Evolutionary conservation across 2,329 filamentous ascomycete genomes (phyloP), one percentile per base, ranked within the genome.

Genomic region (Aspergillus sp.): DNA sequence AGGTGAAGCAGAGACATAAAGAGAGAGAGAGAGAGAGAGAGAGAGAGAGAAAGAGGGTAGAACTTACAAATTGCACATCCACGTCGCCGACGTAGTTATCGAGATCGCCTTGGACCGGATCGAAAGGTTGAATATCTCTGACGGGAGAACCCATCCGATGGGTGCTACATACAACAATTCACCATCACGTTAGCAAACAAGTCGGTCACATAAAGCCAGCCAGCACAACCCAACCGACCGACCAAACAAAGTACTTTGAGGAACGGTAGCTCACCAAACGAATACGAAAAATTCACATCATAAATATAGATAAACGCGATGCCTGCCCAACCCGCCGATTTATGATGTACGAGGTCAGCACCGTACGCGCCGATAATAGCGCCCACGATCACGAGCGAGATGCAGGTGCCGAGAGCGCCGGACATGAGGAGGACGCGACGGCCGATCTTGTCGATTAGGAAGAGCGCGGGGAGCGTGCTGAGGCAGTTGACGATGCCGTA

Each of bases 401-500:
- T 68, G 29, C 71, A 73, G 6, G 73, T 76, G 22, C 73, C 74
- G 0, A 67, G 60, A 6, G 75, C 73, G 29, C 75, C 75, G 16
- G 65, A 71, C 69, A 76, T 73, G 51, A 77, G 65, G n/a, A 76
- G 57, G 16, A 66, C 56, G 22, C 73, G 66, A 49, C 72, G 69
- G 36, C 75, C 70, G 42, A 77, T 56, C 50, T 71, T 69, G 63
- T 77, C 70, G 49, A 77, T 71, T 42, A 75, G 65, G 63, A 76
- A 67, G 12, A 76, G 65, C 0, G 71, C 72, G 0, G 73, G 67
- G 22, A 76, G 64, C 3, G 75, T 69, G 62, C 70, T 70, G 52
- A 75, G 63, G 56, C 71, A 69, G 64, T 79, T 75, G 61, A 75
- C 69, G 31, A 78, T 76, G 12, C 77, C 73, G 22, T 76, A 77